Percentiles rank a stretch among this genome's conserved stretches.
phyloP scores from a whole-genome alignment of 2,329 filamentous ascomycete species.

The Aspergillus ibericus region DNA sequence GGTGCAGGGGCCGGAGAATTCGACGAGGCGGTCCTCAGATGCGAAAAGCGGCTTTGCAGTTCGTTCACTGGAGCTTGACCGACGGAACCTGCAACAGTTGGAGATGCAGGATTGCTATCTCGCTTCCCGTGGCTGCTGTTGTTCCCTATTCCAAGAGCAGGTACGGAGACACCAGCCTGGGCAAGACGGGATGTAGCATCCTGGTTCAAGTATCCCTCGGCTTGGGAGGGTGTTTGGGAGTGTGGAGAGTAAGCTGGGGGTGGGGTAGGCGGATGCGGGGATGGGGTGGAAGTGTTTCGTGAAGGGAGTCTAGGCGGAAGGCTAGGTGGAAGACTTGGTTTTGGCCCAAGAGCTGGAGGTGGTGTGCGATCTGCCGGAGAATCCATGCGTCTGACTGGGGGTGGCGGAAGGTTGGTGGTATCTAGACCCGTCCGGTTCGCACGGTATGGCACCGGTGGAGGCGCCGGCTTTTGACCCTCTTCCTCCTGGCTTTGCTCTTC shows the following conservation, averaged over 20 bases:
- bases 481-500: conserved; percentile 25
- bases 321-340: conserved; percentile 60
- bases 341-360: conserved; percentile 39
- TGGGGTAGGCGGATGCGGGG: conserved; percentile 43
- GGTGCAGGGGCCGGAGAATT: conserved; percentile 24
- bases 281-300: conserved; percentile 58
- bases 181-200: conserved; percentile 66
- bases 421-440: conserved; percentile 69
- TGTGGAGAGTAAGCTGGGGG: conserved; percentile 50
- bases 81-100: conserved; percentile 22
- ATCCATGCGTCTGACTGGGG: conserved; percentile 57
- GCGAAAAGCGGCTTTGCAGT: conserved; percentile 67
- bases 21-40: conserved; percentile 46
- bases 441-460: conserved; percentile 65
- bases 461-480: conserved; percentile 37
- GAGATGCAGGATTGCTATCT: conserved; percentile 30
- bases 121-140: conserved; percentile 17
- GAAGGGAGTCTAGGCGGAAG: conserved; percentile 72
- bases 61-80: conserved; percentile 57
- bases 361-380: conserved; percentile 29
- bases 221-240: conserved; percentile 29
- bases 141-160: conserved; percentile 70
- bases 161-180: conserved; percentile 74
- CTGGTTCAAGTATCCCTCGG: conserved; percentile 51
- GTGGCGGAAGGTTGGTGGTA: conserved; percentile 68